Evolutionary conservation across 2,329 filamentous ascomycete genomes (phyloP), one percentile per base, ranked within the genome.

Genomic region (Stachybotrys elegans): DNA sequence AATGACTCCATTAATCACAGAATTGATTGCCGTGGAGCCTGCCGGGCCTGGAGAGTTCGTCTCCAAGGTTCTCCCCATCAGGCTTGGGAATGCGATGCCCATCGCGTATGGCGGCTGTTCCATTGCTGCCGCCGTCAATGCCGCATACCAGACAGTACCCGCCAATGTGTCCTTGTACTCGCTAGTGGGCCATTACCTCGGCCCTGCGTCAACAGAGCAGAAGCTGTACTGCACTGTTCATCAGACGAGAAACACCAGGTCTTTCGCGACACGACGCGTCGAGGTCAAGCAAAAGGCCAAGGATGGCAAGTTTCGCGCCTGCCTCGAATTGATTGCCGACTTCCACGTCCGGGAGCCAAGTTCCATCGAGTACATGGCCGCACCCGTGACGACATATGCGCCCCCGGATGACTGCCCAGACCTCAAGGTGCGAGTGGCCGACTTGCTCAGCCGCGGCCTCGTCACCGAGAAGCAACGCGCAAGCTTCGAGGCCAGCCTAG

Each of bases 81-180:
- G 53, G 13, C 57, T 64, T 59, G 61, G 61, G 13, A 64, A 64
- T 35, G 42, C 55, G 3, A 42, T 49, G 41, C 59, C 61, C 19
- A 59, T 66, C 25, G 71, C 71, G 2, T 75, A 71, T 46, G 71
- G 72, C 23, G 71, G 73, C 1, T 74, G 63, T 47, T 59, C 71
- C 2, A 52, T 71, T 2, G 63, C 54, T 4, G 47, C 67, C 3
- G 72, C 68, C 1, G 59, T 66, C 9, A 65, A 66, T 48, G 66
- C 70, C 0, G 72, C 72, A 0, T 65, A 51, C 36, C 53, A 58
- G 3, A 67, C 67, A 1, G 64, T 70, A 0, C 57, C 65, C 0
- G 11, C 52, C 0, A 52, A 49, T 2, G 67, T 71, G 52, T 58
- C 64, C 3, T 57, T 75, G 4, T 76, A 76, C 51, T 72, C 71